Conservation (phyloP, 208 protist species). For the Leptomonas seymouri region DNA sequence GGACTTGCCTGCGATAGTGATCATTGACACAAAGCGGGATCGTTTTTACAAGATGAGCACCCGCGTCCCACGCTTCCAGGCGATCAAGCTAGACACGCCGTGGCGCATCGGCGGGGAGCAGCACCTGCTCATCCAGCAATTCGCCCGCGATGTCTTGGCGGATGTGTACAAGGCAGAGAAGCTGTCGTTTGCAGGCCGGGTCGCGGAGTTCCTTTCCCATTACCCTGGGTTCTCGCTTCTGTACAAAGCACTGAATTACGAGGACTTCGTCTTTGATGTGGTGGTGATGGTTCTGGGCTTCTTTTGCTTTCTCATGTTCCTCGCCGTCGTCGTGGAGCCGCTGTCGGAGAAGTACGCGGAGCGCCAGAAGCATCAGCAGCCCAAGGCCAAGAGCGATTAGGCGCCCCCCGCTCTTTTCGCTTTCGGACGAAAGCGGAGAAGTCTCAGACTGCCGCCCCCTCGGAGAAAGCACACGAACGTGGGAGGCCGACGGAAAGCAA, state of each 20-base stretch:
- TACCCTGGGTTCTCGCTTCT: slow-evolving; percentile 47
- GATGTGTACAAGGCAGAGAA: slow-evolving; percentile 64
- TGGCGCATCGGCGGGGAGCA: slow-evolving; percentile 72
- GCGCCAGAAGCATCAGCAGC: slow-evolving; percentile 23
- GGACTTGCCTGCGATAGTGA: slow-evolving; percentile 75
- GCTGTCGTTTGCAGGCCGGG: slow-evolving; percentile 47
- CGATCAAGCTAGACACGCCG: slow-evolving; percentile 59
- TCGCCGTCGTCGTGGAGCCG: slow-evolving; percentile 68
- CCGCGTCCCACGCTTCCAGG: slow-evolving; percentile 61
- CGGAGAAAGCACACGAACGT: too few relatives aligned
- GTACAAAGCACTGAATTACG: slow-evolving; percentile 63
- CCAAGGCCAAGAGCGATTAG: slow-evolving; percentile 47
- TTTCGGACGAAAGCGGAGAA: too few relatives aligned
- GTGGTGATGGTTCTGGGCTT: slow-evolving; percentile 60
- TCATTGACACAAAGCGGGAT: slow-evolving; percentile 75
- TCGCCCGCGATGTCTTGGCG: slow-evolving; percentile 57
- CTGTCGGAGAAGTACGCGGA: slow-evolving; percentile 46
- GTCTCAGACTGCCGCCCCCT: too few relatives aligned
- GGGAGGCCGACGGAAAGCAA: neutral
- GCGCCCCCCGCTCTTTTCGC: neutral
- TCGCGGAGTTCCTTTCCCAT: slow-evolving; percentile 63
- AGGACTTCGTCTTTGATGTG: slow-evolving; percentile 72
- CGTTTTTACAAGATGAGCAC: slow-evolving; percentile 70
- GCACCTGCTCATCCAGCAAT: slow-evolving; percentile 54
- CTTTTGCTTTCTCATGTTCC: slow-evolving; percentile 61